Conservation (phyloP, 176 grass and related monocot genomes). For the Tillandsia leiboldiana region DNA sequence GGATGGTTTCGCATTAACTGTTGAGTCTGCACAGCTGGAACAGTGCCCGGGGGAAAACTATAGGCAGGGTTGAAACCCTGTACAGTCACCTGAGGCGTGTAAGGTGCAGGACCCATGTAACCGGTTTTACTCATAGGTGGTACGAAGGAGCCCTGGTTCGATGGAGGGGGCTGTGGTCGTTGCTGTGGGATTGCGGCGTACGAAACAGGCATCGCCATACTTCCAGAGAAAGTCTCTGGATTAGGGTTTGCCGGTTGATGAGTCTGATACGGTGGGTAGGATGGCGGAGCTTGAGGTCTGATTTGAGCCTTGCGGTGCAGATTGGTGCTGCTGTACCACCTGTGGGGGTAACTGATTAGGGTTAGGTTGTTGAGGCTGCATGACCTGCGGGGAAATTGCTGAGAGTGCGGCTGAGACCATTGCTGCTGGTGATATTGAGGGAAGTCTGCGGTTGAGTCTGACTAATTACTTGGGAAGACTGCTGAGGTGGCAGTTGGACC, state of each 20-base stretch:
- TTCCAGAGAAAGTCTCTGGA: conserved; percentile 34
- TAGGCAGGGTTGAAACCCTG: conserved; percentile 37
- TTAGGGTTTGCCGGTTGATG: conserved; percentile 49
- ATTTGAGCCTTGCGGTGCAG: conserved; percentile 32
- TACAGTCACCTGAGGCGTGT: conserved; percentile 35
- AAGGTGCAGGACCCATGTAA: conserved; percentile 36
- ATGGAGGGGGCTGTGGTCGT: conserved; percentile 22
- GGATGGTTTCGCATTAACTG: conserved; percentile 45
- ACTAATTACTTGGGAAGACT: conserved; percentile 1
- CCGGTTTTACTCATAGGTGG: conserved; percentile 41
- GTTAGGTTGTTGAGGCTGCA: conserved; percentile 43
- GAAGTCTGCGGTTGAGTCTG: conserved; percentile 32
- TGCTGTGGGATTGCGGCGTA: conserved; percentile 54
- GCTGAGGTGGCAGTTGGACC: conserved; percentile 4
- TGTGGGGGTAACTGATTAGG: conserved; percentile 44
- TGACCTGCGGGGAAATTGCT: conserved; percentile 43
- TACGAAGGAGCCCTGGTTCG: conserved; percentile 34
- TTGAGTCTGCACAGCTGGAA: conserved; percentile 35
- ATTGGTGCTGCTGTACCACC: conserved; percentile 29
- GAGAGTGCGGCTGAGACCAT: conserved; percentile 36
- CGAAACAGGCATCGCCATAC: conserved; percentile 44
- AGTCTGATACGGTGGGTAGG: conserved; percentile 61
- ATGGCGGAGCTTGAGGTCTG: conserved; percentile 39
- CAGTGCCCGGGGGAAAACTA: conserved; percentile 27
- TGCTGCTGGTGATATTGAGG: conserved; percentile 36